Evolutionary conservation across 345 rosid genomes (phyloP), one percentile per base, ranked within the genome.

Genomic region (Acer yangbiense): DNA sequence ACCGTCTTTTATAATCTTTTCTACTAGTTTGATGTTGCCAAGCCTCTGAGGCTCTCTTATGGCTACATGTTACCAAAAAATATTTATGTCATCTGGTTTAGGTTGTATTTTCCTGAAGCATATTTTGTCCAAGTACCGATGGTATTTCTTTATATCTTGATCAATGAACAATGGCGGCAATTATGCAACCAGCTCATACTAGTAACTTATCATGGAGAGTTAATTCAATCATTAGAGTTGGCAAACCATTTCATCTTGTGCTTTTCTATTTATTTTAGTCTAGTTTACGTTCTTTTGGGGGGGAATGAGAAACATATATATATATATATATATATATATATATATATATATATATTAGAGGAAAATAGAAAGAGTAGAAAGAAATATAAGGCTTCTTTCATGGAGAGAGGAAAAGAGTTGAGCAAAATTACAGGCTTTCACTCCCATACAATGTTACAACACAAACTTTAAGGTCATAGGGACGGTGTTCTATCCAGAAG

Each of bases 71-170:
- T 43, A 41, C 57, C 54, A 61, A 17, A 55, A 43, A 55, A 17
- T 57, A 55, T 71, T 71, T 71, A 9, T 35, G 46, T 3, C 20
- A 17, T n/a, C 14, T 4, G 55, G 18, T 50, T 14, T 12, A 50
- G 48, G 25, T 57, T 27, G 65, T 17, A 32, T 71, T 39, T 55
- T 55, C 14, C 32, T 2, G 46, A 71, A 32, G 23, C 48, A 54
- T 54, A 16, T 11, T 71, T 54, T 46, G 20, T 50, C 27, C 48
- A 32, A 54, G 25, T 69, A 17, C 29, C 10, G n/a, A 71, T n/a
- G 18, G 8, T 72, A 57, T 20, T 50, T 50, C 65, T 17, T 58
- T 35, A 16, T 20, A 72, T 66, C 50, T 72, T 72, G 75, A n/a
- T 55, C 64, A 72, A 69, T 46, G 58, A 57, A 43, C 21, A 21